These are phyloP conservation scores for Rhizopus delemar DNA, from an alignment of 371 early-diverging fungal species.

Conservation along the genomic window DNA sequence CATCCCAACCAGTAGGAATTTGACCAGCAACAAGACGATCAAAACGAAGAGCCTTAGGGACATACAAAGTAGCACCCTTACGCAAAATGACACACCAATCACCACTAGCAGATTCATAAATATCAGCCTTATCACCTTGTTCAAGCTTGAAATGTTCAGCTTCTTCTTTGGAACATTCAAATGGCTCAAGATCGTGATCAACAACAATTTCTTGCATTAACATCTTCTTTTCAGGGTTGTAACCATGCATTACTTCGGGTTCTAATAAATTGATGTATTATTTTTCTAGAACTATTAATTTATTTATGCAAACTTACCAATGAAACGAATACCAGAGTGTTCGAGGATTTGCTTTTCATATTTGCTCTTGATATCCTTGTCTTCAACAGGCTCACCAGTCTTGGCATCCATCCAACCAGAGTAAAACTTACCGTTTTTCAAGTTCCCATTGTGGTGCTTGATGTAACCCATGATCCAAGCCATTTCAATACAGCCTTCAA, in stretches of 20 bases:
- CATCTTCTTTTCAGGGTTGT: constrained; percentile 88
- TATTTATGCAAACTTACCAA: constrained; percentile 51
- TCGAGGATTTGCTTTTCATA: constrained; percentile 91
- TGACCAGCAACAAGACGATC: constrained; percentile 95
- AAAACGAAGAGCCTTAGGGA: constrained; percentile 94
- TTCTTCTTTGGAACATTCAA: constrained; percentile 90
- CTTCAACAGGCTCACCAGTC: constrained; percentile 89
- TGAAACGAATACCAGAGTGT: constrained; percentile 94
- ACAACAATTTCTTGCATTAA: constrained; percentile 91
- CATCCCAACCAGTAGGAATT: constrained; percentile 95
- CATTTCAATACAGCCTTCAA: constrained; percentile 96
- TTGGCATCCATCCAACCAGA: constrained; percentile 94
- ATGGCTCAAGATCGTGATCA: constrained; percentile 88
- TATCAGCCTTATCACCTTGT: constrained; percentile 87
- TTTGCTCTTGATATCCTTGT: constrained; percentile 89
- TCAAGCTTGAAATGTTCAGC: constrained; percentile 86
- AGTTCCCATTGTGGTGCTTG: constrained; percentile 85
- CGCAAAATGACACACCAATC: constrained; percentile 81
- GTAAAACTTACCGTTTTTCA: constrained; percentile 81
- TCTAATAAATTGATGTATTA: constrained; percentile 35
- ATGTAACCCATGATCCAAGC: constrained; percentile 97
- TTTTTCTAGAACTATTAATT: too few relatives aligned
- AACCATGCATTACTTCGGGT: constrained; percentile 87
- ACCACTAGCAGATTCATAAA: constrained; percentile 67
- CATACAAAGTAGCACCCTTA: constrained; percentile 86